These are phyloP conservation scores for Rubus idaeus DNA, from an alignment of 306 rosid genomes.

Conservation along the genomic window DNA sequence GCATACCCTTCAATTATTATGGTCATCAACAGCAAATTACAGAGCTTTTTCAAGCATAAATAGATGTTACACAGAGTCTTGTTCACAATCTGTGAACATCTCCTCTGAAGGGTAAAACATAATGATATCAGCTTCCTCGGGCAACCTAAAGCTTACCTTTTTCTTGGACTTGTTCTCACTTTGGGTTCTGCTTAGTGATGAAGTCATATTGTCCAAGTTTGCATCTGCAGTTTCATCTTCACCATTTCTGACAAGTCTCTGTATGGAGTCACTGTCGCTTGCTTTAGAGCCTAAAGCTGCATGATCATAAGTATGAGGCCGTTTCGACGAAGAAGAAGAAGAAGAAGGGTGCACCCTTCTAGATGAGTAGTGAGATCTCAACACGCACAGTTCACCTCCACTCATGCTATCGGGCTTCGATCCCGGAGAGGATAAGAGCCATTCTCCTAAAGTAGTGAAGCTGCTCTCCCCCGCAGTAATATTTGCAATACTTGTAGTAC, in stretches of 20 bases:
- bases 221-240: background rate
- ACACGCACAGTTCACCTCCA: conserved; percentile 22
- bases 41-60: too few relatives aligned
- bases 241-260: conserved; percentile 1
- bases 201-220: background rate
- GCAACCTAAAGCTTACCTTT: conserved; percentile 40
- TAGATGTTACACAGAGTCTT: background rate
- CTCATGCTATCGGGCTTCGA: background rate
- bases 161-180: conserved; percentile 28
- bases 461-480: background rate
- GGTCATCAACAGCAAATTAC: too few relatives aligned
- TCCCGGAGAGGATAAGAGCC: conserved; percentile 27
- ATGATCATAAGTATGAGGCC: background rate
- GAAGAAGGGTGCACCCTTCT: conserved; percentile 33
- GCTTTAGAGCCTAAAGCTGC: conserved; percentile 17
- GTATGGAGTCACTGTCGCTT: conserved; percentile 17
- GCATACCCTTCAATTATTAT: too few relatives aligned
- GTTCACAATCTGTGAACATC: background rate
- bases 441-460: conserved; percentile 26
- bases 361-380: background rate
- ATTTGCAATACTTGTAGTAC: background rate
- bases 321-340: background rate
- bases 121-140: conserved; percentile 39
- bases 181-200: conserved; percentile 4
- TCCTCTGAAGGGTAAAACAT: conserved; percentile 31